Conservation (phyloP, 1,284 basidiomycete genomes). For the Tilletia setariae region DNA sequence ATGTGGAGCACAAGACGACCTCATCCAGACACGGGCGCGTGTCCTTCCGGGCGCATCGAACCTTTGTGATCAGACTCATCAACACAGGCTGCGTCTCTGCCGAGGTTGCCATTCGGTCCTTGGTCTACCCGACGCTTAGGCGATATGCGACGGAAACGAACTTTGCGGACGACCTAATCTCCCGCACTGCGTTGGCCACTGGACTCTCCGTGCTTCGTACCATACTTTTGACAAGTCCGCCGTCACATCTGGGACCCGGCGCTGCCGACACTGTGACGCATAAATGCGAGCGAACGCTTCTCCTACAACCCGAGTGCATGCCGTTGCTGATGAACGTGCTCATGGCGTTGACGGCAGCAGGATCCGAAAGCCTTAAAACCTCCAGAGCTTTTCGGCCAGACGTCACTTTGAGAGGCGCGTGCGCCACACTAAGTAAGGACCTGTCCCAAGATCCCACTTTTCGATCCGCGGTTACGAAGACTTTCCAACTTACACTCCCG, state of each 20-base stretch:
- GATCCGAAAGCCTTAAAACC: neutral
- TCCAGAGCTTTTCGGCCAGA: neutral
- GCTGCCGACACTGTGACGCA: too few relatives aligned
- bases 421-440: neutral
- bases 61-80: neutral
- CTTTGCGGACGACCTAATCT: neutral
- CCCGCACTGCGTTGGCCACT: neutral
- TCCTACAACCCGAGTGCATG: neutral
- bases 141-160: neutral
- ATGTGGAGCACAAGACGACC: neutral
- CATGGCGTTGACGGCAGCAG: neutral
- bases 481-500: neutral
- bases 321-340: neutral
- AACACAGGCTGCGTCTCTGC: conserved; percentile 1
- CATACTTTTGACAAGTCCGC: neutral
- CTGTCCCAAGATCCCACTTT: neutral
- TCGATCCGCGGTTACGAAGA: conserved; percentile 3
- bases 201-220: neutral
- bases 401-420: neutral
- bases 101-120: neutral
- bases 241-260: neutral
- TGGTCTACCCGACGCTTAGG: neutral
- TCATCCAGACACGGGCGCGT: neutral
- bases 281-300: neutral
- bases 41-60: conserved; percentile 4